Conservation (phyloP, 192 early-diverging fungal species). For the Coemansia sp. region DNA sequence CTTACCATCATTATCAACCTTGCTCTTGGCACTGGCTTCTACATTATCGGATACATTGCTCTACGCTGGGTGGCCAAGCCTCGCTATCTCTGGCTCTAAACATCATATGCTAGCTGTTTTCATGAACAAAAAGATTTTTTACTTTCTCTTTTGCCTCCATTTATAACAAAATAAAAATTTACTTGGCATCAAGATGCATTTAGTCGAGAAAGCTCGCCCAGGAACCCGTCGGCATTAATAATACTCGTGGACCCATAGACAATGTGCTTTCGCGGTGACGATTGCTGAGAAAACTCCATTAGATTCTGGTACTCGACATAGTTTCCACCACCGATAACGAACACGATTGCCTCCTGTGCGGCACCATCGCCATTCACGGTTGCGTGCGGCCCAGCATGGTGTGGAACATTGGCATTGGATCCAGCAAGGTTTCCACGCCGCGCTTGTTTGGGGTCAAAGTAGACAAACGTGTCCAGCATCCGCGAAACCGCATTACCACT, state of each 20-base stretch:
- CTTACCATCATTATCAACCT: conserved; percentile 7
- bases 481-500: conserved; percentile 15
- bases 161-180: background rate
- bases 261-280: conserved; percentile 72
- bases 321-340: conserved; percentile 97
- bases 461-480: conserved; percentile 79
- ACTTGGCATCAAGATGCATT: conserved; percentile 26
- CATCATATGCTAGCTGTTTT: too few relatives aligned
- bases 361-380: conserved; percentile 52
- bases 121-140: too few relatives aligned
- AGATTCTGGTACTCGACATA: conserved; percentile 98
- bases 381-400: conserved; percentile 18
- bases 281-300: conserved; percentile 81
- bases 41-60: conserved; percentile 14
- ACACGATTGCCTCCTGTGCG: conserved; percentile 91
- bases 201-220: conserved; percentile 75
- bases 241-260: conserved; percentile 95
- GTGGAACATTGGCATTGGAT: conserved; percentile 19
- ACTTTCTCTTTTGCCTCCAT: too few relatives aligned
- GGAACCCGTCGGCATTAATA: conserved; percentile 74
- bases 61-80: too few relatives aligned
- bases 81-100: background rate
- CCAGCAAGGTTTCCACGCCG: conserved; percentile 59
- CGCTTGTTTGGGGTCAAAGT: conserved; percentile 83
- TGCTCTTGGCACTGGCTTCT: conserved; percentile 18